Evolutionary conservation across 108 stramenopile species (phyloP).

Genomic region (Skeletonema menzelii): DNA sequence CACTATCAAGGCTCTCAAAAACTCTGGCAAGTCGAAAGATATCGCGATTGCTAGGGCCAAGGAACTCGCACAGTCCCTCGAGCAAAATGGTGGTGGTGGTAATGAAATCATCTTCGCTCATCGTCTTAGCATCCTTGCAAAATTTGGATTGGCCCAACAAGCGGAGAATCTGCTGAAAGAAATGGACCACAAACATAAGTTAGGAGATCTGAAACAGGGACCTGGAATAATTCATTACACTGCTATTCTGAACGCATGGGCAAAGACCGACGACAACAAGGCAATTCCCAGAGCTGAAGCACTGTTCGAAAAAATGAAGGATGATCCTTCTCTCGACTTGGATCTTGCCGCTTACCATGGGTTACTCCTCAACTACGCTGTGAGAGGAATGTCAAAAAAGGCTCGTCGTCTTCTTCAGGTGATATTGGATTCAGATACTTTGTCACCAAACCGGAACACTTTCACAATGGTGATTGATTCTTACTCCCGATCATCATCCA

Average conservation of each 20-base stretch:
- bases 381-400: slow-evolving; percentile 34
- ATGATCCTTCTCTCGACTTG: slow-evolving; percentile 3
- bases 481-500: slow-evolving; percentile 13
- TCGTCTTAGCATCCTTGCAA: slow-evolving; percentile 28
- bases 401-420: slow-evolving; percentile 32
- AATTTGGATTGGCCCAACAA: slow-evolving; percentile 36
- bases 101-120: slow-evolving; percentile 34
- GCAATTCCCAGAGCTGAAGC: slow-evolving; percentile 26
- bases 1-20: slow-evolving; percentile 43
- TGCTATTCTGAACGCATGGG: slow-evolving; percentile 55
- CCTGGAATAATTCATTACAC: slow-evolving; percentile 41
- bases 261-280: slow-evolving; percentile 41
- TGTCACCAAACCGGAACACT: slow-evolving; percentile 41
- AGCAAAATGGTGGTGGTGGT: neutral
- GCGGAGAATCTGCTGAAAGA: slow-evolving; percentile 30
- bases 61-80: slow-evolving; percentile 8
- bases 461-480: slow-evolving; percentile 70
- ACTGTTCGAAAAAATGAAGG: slow-evolving; percentile 43
- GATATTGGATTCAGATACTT: slow-evolving; percentile 24
- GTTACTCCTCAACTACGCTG: slow-evolving; percentile 39
- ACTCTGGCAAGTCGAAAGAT: slow-evolving; percentile 30
- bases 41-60: slow-evolving; percentile 29
- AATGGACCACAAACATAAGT: slow-evolving; percentile 2
- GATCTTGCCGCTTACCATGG: slow-evolving; percentile 43
- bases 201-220: slow-evolving; percentile 2